Evolutionary conservation across 2,329 filamentous ascomycete genomes (phyloP).

Genomic region (Ophiostoma sp.): DNA sequence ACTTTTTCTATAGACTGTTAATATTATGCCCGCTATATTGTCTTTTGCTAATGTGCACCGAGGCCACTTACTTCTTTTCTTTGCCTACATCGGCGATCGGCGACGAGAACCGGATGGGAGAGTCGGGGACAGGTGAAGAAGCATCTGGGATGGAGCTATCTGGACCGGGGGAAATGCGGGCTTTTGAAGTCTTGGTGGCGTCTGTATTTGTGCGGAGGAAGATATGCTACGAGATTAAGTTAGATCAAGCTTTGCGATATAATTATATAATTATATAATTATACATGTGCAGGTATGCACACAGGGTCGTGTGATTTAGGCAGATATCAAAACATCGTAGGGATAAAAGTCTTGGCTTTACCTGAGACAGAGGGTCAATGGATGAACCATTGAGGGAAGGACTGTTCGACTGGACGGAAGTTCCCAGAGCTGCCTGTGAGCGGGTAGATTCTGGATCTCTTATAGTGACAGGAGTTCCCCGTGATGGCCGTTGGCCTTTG

Average conservation of each 20-base stretch:
- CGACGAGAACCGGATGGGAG: conserved; percentile 35
- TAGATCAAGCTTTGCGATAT: conserved; percentile 5
- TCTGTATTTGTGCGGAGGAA: conserved; percentile 63
- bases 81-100: conserved; percentile 41
- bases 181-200: conserved; percentile 50
- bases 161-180: conserved; percentile 44
- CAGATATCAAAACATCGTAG: neutral
- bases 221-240: conserved; percentile 45
- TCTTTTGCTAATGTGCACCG: neutral
- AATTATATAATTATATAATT: neutral
- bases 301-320: neutral
- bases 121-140: conserved; percentile 34
- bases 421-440: conserved; percentile 17
- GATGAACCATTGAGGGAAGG: conserved; percentile 24
- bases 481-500: conserved; percentile 18
- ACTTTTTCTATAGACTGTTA: conserved; percentile 55
- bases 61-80: conserved; percentile 59
- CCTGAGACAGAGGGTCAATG: conserved; percentile 34
- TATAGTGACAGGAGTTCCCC: conserved; percentile 5
- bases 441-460: neutral
- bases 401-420: conserved; percentile 21
- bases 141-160: conserved; percentile 43
- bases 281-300: neutral
- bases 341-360: conserved; percentile 20
- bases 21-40: neutral